Evolutionary conservation across 1,284 basidiomycete species (phyloP).

Genomic region (Meira miltonrushii): DNA sequence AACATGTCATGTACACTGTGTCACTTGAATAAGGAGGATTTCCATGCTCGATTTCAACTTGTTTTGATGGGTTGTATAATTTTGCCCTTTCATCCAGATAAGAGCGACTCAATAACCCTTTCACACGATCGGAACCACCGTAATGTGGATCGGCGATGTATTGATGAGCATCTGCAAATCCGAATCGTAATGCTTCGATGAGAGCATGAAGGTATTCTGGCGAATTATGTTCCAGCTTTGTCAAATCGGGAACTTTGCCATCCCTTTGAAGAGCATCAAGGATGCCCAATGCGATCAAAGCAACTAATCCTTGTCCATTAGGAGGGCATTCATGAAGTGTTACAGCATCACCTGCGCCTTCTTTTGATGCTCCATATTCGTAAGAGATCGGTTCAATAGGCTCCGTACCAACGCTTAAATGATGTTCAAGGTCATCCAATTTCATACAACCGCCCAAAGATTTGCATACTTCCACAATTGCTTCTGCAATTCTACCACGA

Average conservation of each 20-base stretch:
- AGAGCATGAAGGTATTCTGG: conserved; percentile 79
- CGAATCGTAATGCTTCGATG: conserved; percentile 72
- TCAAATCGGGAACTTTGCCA: conserved; percentile 65
- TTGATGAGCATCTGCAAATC: conserved; percentile 75
- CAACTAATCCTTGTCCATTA: conserved; percentile 92
- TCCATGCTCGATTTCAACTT: conserved; percentile 67
- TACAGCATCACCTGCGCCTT: conserved; percentile 62
- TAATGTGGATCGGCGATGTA: conserved; percentile 83
- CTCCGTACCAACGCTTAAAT: conserved; percentile 59
- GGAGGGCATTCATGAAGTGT: conserved; percentile 68
- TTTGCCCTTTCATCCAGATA: conserved; percentile 76
- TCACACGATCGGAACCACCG: conserved; percentile 65
- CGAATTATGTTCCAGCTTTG: conserved; percentile 80
- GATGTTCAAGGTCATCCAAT: conserved; percentile 75
- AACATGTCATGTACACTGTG: conserved; percentile 81
- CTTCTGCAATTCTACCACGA: conserved; percentile 78
- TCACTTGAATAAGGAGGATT: conserved; percentile 75
- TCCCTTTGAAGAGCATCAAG: conserved; percentile 76
- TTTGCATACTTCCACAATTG: conserved; percentile 69
- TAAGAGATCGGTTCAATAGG: conserved; percentile 86
- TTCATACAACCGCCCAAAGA: conserved; percentile 84
- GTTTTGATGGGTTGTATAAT: conserved; percentile 67
- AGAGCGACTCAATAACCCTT: conserved; percentile 57
- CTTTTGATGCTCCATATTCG: conserved; percentile 60
- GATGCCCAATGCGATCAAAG: conserved; percentile 84